Base-by-base conservation (phyloP, 2,329 filamentous ascomycete species). In the Ophiostoma quercus region DNA sequence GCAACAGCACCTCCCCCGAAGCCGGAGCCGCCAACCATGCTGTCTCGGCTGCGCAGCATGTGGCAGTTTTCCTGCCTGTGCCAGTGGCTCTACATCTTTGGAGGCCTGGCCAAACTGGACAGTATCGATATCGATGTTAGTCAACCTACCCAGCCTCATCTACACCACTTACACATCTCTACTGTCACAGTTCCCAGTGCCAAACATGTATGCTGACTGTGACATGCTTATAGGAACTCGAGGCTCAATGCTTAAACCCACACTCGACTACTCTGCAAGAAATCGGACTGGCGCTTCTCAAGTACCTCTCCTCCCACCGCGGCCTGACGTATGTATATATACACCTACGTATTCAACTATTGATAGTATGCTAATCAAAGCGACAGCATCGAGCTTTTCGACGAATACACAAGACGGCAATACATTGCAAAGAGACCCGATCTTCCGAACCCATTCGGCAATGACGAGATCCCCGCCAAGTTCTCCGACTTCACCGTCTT, bases 41-140 rank as follows among this genome's bases (percentile, higher is more conserved):
- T 96, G 37, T 82, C 87, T 71, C 88, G 84, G 74, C 85, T 98
- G 74, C 88, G 94, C 73, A 95, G 92, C 77, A 93, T 92, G 85
- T 98, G 94, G 94, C 91, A 97, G 79, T 97, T 98, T 80, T 92
- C 94, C 72, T 94, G 93, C 76, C 82, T 98, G 8, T 93, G 90
- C 81, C 94, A 99, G 80, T 99, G 93, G 85, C 92, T 98, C 72
- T 91, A 90, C 78, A 87, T 94, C 57, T 99, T 99, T 79, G 94
- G 94, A 72, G 89, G 90, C 76, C 89, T 89, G 62, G 89, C 96
- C 78, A 97, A 96, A 81, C 91, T 98, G 74, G 90, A 96, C 73
- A 88, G 90, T 76, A 85, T 97, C 73, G 92, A 94, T 76, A 91
- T 97, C 73, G 94, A 98, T 82, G 95, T 97, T 87, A 43, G 77